A percentile compares a stretch with the other conserved stretches of the same genome.
Evolutionary conservation across 495 filamentous ascomycete species (phyloP).

Genomic region (Trichoderma erinaceum): DNA sequence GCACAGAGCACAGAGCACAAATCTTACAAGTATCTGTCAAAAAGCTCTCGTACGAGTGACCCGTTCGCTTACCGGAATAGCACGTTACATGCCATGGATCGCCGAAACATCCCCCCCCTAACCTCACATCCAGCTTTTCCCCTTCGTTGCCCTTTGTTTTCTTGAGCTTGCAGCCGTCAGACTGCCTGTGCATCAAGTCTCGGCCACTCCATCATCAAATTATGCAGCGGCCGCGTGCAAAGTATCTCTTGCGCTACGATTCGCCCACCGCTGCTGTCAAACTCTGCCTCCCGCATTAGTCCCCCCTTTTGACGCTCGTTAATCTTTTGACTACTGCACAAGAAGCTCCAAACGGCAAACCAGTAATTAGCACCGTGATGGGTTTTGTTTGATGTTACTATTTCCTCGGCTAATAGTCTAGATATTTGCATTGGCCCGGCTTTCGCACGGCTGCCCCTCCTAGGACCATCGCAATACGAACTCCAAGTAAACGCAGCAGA

Average conservation of each 20-base stretch:
- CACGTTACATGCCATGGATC: constrained; percentile 5
- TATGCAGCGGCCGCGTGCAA: background rate
- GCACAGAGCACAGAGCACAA: background rate
- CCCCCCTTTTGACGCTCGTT: background rate
- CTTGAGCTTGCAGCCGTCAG: background rate
- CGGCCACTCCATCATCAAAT: background rate
- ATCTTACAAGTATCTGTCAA: background rate
- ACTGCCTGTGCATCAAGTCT: background rate
- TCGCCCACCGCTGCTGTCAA: background rate
- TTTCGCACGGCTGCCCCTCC: background rate
- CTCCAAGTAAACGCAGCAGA: background rate
- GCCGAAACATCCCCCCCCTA: background rate
- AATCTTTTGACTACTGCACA: background rate
- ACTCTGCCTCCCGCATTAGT: background rate
- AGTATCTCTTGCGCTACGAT: constrained; percentile 5
- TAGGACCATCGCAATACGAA: background rate
- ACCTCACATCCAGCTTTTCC: background rate
- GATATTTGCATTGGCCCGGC: background rate
- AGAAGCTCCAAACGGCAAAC: background rate
- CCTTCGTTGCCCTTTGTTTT: background rate
- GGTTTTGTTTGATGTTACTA: background rate
- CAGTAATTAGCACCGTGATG: background rate
- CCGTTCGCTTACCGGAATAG: background rate
- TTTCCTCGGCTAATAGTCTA: constrained; percentile 1
- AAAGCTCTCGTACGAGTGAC: background rate